phyloP scores from a whole-genome alignment of 73 alveolate species.

The Stentor roeselii region DNA sequence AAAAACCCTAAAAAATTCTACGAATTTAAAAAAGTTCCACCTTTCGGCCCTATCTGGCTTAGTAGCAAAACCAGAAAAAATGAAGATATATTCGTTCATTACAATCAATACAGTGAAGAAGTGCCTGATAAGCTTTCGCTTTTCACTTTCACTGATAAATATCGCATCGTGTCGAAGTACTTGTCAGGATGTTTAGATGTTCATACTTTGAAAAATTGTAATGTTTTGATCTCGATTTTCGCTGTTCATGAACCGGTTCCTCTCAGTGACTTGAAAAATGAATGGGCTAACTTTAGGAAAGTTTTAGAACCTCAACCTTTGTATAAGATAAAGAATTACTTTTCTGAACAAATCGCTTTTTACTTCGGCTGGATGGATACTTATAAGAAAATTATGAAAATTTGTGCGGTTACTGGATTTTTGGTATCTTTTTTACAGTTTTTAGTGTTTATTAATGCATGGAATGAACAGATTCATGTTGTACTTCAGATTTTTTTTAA shows the following conservation, averaged over 20 bases:
- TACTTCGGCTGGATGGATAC: slow-evolving; percentile 57
- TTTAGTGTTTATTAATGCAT: neutral
- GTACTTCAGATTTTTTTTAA: neutral
- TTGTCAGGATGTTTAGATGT: neutral
- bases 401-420: slow-evolving; percentile 17
- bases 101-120: neutral
- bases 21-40: neutral
- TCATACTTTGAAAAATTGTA: neutral
- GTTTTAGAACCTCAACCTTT: slow-evolving; percentile 29
- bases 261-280: neutral
- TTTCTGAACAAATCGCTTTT: slow-evolving; percentile 65
- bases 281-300: neutral
- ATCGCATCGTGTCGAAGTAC: neutral
- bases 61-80: neutral
- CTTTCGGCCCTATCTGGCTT: neutral
- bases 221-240: neutral
- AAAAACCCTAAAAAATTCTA: neutral
- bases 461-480: neutral
- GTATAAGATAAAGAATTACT: slow-evolving; percentile 46
- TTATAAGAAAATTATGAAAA: neutral
- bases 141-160: neutral
- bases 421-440: neutral
- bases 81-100: neutral
- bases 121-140: neutral
- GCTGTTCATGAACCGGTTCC: neutral